Conservation (phyloP, 805 yeast genomes). For the Kazachstania martiniae region DNA sequence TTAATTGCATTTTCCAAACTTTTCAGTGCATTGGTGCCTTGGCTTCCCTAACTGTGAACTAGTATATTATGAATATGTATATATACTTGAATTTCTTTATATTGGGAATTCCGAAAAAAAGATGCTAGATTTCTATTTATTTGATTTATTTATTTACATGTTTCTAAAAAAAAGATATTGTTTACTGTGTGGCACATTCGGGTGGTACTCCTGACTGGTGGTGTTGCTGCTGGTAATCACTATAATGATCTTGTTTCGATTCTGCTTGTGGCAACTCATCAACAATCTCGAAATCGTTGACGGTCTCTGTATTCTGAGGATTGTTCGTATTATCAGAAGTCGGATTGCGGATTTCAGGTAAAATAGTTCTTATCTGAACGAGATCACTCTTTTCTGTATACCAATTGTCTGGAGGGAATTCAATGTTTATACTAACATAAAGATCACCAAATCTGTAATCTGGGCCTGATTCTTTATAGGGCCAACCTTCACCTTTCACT, state of each 20-base stretch:
- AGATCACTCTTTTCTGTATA: conserved; percentile 62
- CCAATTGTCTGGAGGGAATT: conserved; percentile 83
- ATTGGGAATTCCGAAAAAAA: too few relatives aligned
- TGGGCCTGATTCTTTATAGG: conserved; percentile 31
- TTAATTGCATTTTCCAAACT: too few relatives aligned
- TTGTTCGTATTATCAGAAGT: conserved; percentile 10
- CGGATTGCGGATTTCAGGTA: conserved; percentile 31
- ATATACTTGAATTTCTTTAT: too few relatives aligned
- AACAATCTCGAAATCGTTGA: conserved; percentile 19
- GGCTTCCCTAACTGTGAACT: too few relatives aligned
- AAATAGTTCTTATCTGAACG: conserved; percentile 38
- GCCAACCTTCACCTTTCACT: conserved; percentile 77
- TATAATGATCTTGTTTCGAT: neutral
- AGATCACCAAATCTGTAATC: conserved; percentile 60
- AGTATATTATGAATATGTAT: too few relatives aligned
- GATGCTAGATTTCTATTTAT: too few relatives aligned
- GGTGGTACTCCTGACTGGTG: too few relatives aligned
- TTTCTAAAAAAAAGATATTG: neutral
- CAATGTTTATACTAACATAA: conserved; percentile 58
- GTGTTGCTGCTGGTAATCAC: too few relatives aligned
- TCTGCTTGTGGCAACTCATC: conserved; percentile 6
- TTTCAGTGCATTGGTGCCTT: too few relatives aligned
- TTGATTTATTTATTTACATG: neutral
- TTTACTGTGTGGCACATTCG: conserved; percentile 34
- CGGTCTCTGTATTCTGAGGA: conserved; percentile 23